Base-by-base conservation (phyloP, 345 rosid genomes). In the Populus davidiana region DNA sequence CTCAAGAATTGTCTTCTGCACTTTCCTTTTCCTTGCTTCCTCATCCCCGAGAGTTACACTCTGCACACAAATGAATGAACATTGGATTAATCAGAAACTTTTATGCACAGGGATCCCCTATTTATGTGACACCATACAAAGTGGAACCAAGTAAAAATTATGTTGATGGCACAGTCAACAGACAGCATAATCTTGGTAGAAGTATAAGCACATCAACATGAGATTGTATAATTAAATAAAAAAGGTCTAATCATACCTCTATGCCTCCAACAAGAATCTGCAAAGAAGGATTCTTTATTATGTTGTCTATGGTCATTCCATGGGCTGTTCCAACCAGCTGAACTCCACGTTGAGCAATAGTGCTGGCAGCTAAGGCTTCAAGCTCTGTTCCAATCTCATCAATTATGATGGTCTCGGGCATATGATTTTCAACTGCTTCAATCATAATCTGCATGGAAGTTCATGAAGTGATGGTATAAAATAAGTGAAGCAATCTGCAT, bases 371-470 rank as follows among this genome's bases (percentile, higher is more conserved):
- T 80, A 95, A 85, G 72, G 99, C 98, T 87, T 95, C 98, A 76
- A 93, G 94, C 88, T 93, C 98, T 8, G 98, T 95, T 77, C 99
- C 97, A 78, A 93, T 95, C 86, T 95, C 99, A 52, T 95, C 99
- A 7, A 93, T 95, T 36, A 93, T 93, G 76, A 95, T 91, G 36
- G 90, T 84, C 90, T 95, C 85, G n/a, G 99, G 98, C 98, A 92
- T 93, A 82, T 95, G 99, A 82, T 95, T 95, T 89, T 95, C 99
- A 56, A 95, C 96, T 6, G 98, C 99, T 94, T 95, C 99, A 67
- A 95, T 93, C 99, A 95, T 95, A 73, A 95, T 93, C 98, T 95
- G 85, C 54, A 78, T 39, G 43, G 67, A 61, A 52, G 65, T 74
- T 71, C 72, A 82, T 49, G 38, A 78, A 66, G 67, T 44, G 23